phyloP scores from a whole-genome alignment of 208 protist species.

The Wallacemonas sp. region DNA sequence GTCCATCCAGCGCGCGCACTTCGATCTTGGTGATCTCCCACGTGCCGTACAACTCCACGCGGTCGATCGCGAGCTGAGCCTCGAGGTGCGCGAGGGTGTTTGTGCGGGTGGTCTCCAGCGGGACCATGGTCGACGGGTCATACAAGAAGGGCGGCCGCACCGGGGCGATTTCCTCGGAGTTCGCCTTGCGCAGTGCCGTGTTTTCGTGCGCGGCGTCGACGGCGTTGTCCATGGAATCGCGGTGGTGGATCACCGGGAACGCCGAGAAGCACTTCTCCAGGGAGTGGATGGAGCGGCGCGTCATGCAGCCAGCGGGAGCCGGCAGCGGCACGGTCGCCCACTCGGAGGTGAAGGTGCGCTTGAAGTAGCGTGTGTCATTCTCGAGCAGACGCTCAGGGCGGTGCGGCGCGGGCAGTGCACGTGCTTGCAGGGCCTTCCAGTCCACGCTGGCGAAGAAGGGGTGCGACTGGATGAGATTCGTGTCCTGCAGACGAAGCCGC shows the following conservation, averaged over 20 bases:
- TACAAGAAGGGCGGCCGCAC: conserved; percentile 7
- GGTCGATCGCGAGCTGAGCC: conserved; percentile 15
- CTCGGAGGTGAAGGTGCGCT: conserved; percentile 71
- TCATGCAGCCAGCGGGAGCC: conserved; percentile 30
- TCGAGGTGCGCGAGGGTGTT: conserved; percentile 13
- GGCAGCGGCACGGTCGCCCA: conserved; percentile 66
- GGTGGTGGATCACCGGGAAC: conserved; percentile 41
- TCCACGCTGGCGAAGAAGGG: conserved; percentile 72
- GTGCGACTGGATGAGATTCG: conserved; percentile 50
- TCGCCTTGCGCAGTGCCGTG: neutral
- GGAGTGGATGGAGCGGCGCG: conserved; percentile 51
- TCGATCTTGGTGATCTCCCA: conserved; percentile 71
- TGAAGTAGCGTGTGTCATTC: conserved; percentile 79
- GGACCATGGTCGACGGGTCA: conserved; percentile 7
- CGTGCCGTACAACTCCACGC: conserved; percentile 36
- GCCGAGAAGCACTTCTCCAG: conserved; percentile 67
- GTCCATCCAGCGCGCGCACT: conserved; percentile 57
- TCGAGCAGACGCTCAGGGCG: conserved; percentile 32
- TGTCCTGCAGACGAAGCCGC: conserved; percentile 39
- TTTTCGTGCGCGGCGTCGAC: neutral
- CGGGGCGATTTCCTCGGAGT: conserved; percentile 6
- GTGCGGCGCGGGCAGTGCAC: conserved; percentile 48
- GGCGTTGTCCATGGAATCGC: neutral
- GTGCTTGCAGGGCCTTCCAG: conserved; percentile 59
- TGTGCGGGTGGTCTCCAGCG: conserved; percentile 23